phyloP scores from a whole-genome alignment of 768 basidiomycete species.

The Lyophyllum decastes region DNA sequence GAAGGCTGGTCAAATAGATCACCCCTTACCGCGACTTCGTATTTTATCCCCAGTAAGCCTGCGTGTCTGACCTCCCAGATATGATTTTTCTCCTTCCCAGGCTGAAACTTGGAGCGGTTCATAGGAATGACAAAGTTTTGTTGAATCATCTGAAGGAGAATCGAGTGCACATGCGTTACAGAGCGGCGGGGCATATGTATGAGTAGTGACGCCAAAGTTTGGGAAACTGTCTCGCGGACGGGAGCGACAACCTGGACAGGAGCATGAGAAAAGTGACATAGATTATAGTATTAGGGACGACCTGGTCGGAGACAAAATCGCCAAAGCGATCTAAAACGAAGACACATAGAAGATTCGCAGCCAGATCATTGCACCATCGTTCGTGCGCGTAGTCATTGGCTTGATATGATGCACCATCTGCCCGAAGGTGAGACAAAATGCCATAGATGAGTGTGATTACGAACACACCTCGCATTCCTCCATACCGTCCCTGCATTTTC shows the following conservation, averaged over 20 bases:
- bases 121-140: slow-evolving; percentile 69
- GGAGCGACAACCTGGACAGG: slow-evolving; percentile 78
- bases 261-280: not conserved
- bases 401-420: slow-evolving; percentile 51
- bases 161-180: slow-evolving; percentile 76
- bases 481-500: slow-evolving; percentile 77
- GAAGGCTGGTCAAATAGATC: slow-evolving; percentile 66
- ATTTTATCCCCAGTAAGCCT: slow-evolving; percentile 96
- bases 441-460: not conserved
- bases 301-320: slow-evolving; percentile 94
- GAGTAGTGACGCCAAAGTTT: slow-evolving; percentile 88
- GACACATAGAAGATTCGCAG: slow-evolving; percentile 83
- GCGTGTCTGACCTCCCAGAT: slow-evolving; percentile 98
- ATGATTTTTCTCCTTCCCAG: slow-evolving; percentile 52
- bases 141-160: slow-evolving; percentile 90
- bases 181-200: slow-evolving; percentile 85
- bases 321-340: slow-evolving; percentile 97
- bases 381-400: slow-evolving; percentile 75
- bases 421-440: slow-evolving; percentile 1
- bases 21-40: slow-evolving; percentile 91
- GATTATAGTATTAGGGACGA: slow-evolving; percentile 13
- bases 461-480: slow-evolving; percentile 74
- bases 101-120: slow-evolving; percentile 27
- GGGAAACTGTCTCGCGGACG: slow-evolving; percentile 93
- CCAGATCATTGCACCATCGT: slow-evolving; percentile 87